phyloP scores from a whole-genome alignment of 2,329 filamentous ascomycete species.

The Metarhizium rileyi region DNA sequence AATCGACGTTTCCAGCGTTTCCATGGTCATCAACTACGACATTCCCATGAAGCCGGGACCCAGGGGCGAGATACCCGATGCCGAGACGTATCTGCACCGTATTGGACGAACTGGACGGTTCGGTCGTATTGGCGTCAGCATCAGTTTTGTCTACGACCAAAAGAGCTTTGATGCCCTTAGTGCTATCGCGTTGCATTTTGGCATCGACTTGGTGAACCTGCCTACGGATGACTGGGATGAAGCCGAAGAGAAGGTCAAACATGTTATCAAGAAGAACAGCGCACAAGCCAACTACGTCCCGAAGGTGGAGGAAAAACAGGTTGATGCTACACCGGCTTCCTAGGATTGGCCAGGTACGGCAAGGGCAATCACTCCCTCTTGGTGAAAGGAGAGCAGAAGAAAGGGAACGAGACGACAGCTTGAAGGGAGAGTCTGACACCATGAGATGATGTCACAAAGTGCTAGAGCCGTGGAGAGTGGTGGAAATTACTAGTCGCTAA shows the following conservation, averaged over 20 bases:
- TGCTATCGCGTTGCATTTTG: conserved; percentile 71
- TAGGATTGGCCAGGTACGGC: conserved; percentile 18
- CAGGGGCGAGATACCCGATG: conserved; percentile 74
- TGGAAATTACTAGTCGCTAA: background rate
- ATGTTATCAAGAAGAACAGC: conserved; percentile 63
- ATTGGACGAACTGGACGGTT: conserved; percentile 96
- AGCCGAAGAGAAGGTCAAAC: conserved; percentile 74
- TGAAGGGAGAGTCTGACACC: too few relatives aligned
- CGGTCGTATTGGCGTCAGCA: conserved; percentile 88
- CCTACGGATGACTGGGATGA: conserved; percentile 84
- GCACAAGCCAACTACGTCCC: conserved; percentile 46
- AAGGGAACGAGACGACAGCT: too few relatives aligned
- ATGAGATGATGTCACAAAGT: background rate
- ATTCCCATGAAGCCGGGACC: conserved; percentile 53
- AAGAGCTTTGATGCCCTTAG: conserved; percentile 71
- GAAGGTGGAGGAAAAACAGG: conserved; percentile 29
- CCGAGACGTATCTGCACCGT: conserved; percentile 93
- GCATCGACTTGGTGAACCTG: conserved; percentile 70
- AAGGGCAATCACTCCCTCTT: conserved; percentile 1
- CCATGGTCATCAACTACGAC: conserved; percentile 97
- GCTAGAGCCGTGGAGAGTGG: background rate
- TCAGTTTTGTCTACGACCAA: conserved; percentile 86
- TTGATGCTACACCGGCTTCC: conserved; percentile 15
- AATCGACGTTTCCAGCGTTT: conserved; percentile 85
- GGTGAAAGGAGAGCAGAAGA: background rate